A percentile compares a stretch with the other conserved stretches of the same genome.
These are phyloP conservation scores for Allium fistulosum DNA, from an alignment of 106 monocot species.

Conservation along the genomic window DNA sequence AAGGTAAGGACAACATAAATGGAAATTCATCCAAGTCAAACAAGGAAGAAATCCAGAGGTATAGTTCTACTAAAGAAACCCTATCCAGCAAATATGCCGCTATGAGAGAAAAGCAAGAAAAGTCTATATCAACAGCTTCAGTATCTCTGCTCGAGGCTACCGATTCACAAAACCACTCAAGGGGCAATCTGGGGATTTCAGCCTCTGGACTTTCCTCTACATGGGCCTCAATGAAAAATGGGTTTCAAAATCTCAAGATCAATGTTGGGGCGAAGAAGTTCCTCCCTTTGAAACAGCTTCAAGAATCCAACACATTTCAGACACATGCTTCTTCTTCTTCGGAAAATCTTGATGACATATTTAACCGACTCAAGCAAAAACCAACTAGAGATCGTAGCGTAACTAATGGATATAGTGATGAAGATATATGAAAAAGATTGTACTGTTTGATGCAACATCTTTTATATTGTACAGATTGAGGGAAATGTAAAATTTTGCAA, in stretches of 20 bases:
- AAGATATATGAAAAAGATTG: background rate
- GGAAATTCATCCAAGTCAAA: conserved; percentile 17
- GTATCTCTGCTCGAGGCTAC: conserved; percentile 54
- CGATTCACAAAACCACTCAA: conserved; percentile 21
- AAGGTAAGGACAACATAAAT: conserved; percentile 29
- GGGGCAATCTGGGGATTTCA: conserved; percentile 6
- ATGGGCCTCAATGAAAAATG: conserved; percentile 79
- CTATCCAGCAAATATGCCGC: conserved; percentile 64
- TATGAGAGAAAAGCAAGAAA: conserved; percentile 51
- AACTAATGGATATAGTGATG: conserved; percentile 3
- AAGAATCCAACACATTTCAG: conserved; percentile 14
- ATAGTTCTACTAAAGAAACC: conserved; percentile 37
- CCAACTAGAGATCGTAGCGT: conserved; percentile 11
- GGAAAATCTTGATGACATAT: conserved; percentile 86
- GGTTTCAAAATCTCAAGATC: conserved; percentile 66
- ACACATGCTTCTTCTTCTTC: conserved; percentile 38
- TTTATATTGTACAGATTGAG: too few relatives aligned
- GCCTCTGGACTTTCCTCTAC: conserved; percentile 51
- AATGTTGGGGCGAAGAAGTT: conserved; percentile 70
- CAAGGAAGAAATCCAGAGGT: conserved; percentile 30
- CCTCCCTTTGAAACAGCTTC: conserved; percentile 49
- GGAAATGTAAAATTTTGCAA: too few relatives aligned
- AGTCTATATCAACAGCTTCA: conserved; percentile 35
- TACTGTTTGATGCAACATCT: too few relatives aligned
- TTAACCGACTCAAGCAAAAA: conserved; percentile 63